Evolutionary conservation across 176 grass and related monocot species (phyloP), one percentile per base, ranked within the genome.

Genomic region (Musa schizocarpa): DNA sequence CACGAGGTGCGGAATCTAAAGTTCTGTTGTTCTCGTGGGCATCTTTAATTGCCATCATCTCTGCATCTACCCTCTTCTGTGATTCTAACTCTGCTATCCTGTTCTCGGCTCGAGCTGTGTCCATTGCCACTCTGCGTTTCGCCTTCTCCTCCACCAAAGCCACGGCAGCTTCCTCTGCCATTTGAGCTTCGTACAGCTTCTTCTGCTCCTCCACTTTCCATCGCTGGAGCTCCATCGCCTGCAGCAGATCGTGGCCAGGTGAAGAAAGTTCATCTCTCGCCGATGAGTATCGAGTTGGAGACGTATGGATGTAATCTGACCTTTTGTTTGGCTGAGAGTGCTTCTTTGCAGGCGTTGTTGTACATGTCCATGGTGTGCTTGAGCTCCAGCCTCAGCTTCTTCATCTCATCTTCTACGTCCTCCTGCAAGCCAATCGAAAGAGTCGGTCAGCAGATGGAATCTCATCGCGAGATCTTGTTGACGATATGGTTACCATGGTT

Each of bases 311-410:
- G 11, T 19, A 51, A 11, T 64, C 25, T 50, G 6, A 84, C 88
- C 80, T 98, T 93, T 69, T 98, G 90, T 68, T 93, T 93, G 1
- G 88, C 85, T 9, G 53, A 82, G 9, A 89, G 52, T 1, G 90
- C 90, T 89, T 98, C 94, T 80, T 86, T 90, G 86, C 94, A 98
- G 50, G 94, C 94, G 4, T 86, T 98, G 87, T 84, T 93, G 82
- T 98, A 98, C 94, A 98, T 98, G 63, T 98, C 90, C 94, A 93
- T 93, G 13, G 94, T 93, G 51, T 93, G 90, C 84, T 93, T 91
- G 50, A 98, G 88, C 81, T 98, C 94, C 68, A 91, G 78, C 65
- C 82, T 77, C 6, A 98, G 79, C 34, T 88, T 89, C 79, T 82
- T 87, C 88, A 98, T 93, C 88, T 98, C 94, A 19, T 90, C 77